These are phyloP conservation scores for Cryptosporidium felis DNA, from an alignment of 169 alveolate species.

Conservation along the genomic window DNA sequence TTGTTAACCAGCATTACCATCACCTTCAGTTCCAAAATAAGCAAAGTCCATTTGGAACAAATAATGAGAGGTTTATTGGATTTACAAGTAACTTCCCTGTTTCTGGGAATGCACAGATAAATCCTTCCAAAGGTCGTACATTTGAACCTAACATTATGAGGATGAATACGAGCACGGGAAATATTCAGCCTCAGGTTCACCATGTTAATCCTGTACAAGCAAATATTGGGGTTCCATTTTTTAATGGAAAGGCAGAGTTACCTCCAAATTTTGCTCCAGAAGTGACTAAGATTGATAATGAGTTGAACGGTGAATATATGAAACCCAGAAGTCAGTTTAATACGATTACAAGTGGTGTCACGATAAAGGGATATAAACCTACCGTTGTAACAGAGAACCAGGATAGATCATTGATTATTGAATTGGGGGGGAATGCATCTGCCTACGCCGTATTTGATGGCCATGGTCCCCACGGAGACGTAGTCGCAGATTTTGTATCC, in stretches of 20 bases:
- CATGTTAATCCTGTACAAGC: background rate
- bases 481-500: constrained; percentile 44
- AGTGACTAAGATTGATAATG: too few relatives aligned
- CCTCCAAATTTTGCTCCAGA: background rate
- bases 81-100: background rate
- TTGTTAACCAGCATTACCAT: background rate
- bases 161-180: constrained; percentile 2
- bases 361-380: constrained; percentile 63
- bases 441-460: constrained; percentile 71
- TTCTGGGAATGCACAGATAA: background rate
- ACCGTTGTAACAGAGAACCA: constrained; percentile 50
- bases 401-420: constrained; percentile 43
- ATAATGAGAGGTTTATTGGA: constrained; percentile 2
- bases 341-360: constrained; percentile 32
- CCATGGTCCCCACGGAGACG: constrained; percentile 69
- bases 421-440: constrained; percentile 27
- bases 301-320: too few relatives aligned
- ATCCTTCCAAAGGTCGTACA: background rate
- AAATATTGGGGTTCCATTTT: background rate
- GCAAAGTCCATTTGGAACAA: constrained; percentile 8
- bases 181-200: constrained; percentile 17
- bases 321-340: too few relatives aligned
- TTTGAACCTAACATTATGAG: constrained; percentile 7
- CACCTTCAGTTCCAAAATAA: constrained; percentile 11
- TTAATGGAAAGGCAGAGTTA: background rate